Base-by-base conservation (phyloP, 2,329 filamentous ascomycete genomes). In the Sporothrix schenckii region DNA sequence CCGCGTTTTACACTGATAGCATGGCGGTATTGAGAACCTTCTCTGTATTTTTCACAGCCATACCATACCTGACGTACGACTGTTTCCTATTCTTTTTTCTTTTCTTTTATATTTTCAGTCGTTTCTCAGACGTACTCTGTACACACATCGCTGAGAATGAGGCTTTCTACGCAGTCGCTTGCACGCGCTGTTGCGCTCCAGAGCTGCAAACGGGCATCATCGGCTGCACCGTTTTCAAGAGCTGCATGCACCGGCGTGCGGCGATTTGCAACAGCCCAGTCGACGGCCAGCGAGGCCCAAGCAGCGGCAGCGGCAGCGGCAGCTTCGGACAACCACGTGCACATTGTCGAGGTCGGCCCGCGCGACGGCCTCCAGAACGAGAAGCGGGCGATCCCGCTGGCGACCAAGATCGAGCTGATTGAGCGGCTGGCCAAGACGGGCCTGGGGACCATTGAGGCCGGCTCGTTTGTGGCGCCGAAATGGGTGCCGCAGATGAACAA, bases 301-400 rank as follows among this genome's bases (percentile, higher is more conserved):
- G 44, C 56, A 63, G 61, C n/a, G 14, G 21, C 69, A 7, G 47
- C 41, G 1, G 9, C 19, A 1, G 11, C 56, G 1, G 16, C 61
- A 1, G 27, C 52, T 0, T 50, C 61, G 9, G 61, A 70, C 50
- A 70, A 27, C 71, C 66, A 24, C 9, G 72, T 75, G 60, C 73
- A 73, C 66, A 89, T 96, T 52, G 89, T 95, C 72, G 92, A 96
- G 81, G 92, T 96, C 73, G 92, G 92, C 10, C 92, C 92, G 47
- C 86, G 92, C 74, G 92, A 96, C 82, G 92, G 92, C n/a, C 81
- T 96, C 68, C 92, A 97, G 78, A 96, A 95, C 77, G 91, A 95
- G 82, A 91, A 91, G 80, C 87, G 83, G 73, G 84, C 84, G 39
- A 90, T 96, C 73, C 83, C 91, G 0, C 82, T 92, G 13, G 83